Percentiles rank a stretch among this genome's conserved stretches.
phyloP scores from a whole-genome alignment of 352 stramenopile genomes.

The Peronospora destructor region DNA sequence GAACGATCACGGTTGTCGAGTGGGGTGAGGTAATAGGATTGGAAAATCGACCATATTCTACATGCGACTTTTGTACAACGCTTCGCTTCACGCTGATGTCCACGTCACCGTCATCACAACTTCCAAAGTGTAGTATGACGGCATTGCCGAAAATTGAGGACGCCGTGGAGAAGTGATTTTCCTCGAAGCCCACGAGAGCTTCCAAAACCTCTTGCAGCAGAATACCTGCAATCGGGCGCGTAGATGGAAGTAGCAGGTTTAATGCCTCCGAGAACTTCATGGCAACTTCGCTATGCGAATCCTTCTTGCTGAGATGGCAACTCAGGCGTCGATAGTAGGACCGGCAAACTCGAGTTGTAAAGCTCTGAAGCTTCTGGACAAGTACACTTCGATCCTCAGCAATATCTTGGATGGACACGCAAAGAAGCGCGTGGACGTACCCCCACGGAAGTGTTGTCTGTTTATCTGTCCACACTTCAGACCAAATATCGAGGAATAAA shows the following conservation, averaged over 20 bases:
- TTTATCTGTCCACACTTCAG: slow-evolving; percentile 33
- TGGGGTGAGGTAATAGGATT: slow-evolving; percentile 5
- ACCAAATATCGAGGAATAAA: slow-evolving; percentile 46
- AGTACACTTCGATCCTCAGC: slow-evolving; percentile 13
- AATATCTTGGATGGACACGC: slow-evolving; percentile 15
- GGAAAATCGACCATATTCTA: slow-evolving; percentile 24
- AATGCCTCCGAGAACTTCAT: slow-evolving; percentile 28
- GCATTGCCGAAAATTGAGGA: slow-evolving; percentile 29
- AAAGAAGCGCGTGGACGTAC: slow-evolving; percentile 37
- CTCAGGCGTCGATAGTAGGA: slow-evolving; percentile 22
- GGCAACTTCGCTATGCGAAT: slow-evolving; percentile 11
- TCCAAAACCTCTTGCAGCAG: slow-evolving; percentile 26
- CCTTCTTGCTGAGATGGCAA: slow-evolving; percentile 4
- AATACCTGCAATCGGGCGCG: slow-evolving; percentile 3
- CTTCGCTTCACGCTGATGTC: slow-evolving; percentile 20
- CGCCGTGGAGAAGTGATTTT: slow-evolving; percentile 2
- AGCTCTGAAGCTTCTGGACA: slow-evolving; percentile 19
- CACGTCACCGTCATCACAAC: slow-evolving; percentile 12
- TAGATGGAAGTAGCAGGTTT: slow-evolving; percentile 24
- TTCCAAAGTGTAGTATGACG: slow-evolving; percentile 23
- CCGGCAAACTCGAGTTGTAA: slow-evolving; percentile 17
- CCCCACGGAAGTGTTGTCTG: slow-evolving; percentile 30
- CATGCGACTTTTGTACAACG: slow-evolving; percentile 32
- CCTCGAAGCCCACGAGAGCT: slow-evolving; percentile 16
- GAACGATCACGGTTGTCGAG: slow-evolving; percentile 7